Evolutionary conservation across 1,139 yeast species (phyloP).

Genomic region (Pichia sp.): DNA sequence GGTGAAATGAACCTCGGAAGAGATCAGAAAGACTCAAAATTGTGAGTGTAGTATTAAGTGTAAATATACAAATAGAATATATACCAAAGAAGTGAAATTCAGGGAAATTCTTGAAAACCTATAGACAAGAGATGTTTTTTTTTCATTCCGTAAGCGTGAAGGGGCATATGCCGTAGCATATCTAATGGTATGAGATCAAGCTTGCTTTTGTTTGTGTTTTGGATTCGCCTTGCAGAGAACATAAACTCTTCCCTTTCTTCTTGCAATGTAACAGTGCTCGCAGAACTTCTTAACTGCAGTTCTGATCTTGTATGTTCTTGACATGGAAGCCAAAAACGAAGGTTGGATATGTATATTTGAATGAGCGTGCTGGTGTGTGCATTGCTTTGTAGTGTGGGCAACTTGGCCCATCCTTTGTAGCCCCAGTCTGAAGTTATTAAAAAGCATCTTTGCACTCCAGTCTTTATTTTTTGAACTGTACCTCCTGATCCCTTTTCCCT

Average conservation of each 20-base stretch:
- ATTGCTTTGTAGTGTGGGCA: slow-evolving; percentile 14
- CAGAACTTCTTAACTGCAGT: slow-evolving; percentile 92
- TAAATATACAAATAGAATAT: slow-evolving; percentile 1
- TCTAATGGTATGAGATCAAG: slow-evolving; percentile 36
- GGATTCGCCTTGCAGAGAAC: slow-evolving; percentile 90
- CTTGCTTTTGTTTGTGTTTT: slow-evolving; percentile 96
- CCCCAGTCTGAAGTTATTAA: slow-evolving; percentile 22
- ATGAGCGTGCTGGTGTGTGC: slow-evolving; percentile 13
- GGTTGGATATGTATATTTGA: slow-evolving; percentile 16
- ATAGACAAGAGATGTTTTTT: slow-evolving; percentile 9
- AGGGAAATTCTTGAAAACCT: not conserved
- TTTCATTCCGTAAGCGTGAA: not conserved
- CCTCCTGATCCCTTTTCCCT: no score
- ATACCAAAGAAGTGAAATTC: not conserved
- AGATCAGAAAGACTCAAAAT: not conserved
- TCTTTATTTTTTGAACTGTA: not conserved
- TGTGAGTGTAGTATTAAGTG: not conserved
- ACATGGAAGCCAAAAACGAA: slow-evolving; percentile 17
- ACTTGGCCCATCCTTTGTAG: slow-evolving; percentile 17
- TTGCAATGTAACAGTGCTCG: slow-evolving; percentile 84
- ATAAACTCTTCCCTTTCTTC: slow-evolving; percentile 90
- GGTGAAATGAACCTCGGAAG: no score
- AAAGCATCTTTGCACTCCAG: slow-evolving; percentile 10
- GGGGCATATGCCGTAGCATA: not conserved
- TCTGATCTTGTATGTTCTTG: slow-evolving; percentile 62